Evolutionary conservation across 805 yeast genomes (phyloP).

Genomic region (Dipodascus albidus): DNA sequence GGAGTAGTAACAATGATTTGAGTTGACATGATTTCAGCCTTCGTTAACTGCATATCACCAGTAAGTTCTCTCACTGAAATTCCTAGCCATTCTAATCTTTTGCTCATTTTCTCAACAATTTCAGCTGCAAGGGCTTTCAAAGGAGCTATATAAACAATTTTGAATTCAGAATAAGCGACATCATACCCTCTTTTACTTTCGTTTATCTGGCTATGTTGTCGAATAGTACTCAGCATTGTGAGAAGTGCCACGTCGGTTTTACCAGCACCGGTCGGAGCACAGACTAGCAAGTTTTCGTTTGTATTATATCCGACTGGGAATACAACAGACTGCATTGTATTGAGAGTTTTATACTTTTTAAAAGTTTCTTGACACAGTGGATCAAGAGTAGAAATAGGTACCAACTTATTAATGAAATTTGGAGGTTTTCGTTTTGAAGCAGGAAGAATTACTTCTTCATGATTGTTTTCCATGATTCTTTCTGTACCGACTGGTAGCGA

Average conservation of each 20-base stretch:
- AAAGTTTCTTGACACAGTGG: conserved; percentile 75
- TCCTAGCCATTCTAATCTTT: conserved; percentile 73
- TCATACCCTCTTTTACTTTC: conserved; percentile 37
- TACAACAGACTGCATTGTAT: conserved; percentile 82
- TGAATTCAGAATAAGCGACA: conserved; percentile 74
- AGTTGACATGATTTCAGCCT: conserved; percentile 66
- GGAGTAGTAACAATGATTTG: conserved; percentile 92
- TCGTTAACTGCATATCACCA: conserved; percentile 90
- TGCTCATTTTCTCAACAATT: conserved; percentile 79
- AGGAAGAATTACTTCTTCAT: conserved; percentile 82
- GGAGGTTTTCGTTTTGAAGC: conserved; percentile 36
- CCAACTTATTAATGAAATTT: conserved; percentile 32
- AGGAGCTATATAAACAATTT: conserved; percentile 88
- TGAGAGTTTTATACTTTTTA: conserved; percentile 61
- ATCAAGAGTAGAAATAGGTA: conserved; percentile 57
- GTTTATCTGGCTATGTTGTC: conserved; percentile 41
- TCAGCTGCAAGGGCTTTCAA: conserved; percentile 93
- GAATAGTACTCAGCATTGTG: conserved; percentile 66
- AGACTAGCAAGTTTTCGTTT: conserved; percentile 87
- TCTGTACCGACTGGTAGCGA: conserved; percentile 75
- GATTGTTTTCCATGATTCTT: conserved; percentile 29
- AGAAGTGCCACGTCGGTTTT: conserved; percentile 87
- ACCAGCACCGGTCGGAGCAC: conserved; percentile 99
- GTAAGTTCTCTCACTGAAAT: conserved; percentile 80
- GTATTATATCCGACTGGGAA: conserved; percentile 88